A percentile compares a stretch with the other conserved stretches of the same genome.
Evolutionary conservation across 75 land plant species (phyloP).

Genomic region (Isoetes taiwanensis): DNA sequence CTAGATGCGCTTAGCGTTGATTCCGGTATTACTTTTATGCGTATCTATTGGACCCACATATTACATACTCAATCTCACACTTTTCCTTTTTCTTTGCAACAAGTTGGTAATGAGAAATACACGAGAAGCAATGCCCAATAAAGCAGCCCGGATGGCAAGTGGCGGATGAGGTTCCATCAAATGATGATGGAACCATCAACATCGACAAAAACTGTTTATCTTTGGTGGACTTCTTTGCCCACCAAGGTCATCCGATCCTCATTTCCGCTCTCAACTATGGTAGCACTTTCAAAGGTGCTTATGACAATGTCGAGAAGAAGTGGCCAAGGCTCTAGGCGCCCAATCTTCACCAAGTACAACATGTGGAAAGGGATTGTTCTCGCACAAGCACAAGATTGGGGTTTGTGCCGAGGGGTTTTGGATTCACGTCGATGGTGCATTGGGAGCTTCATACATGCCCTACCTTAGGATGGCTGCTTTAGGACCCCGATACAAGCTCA

Average conservation of each 20-base stretch:
- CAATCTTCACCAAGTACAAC: conserved; percentile 5
- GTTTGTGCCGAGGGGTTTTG: no score
- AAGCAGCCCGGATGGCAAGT: not conserved
- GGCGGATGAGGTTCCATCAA: conserved; percentile 11
- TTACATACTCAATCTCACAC: conserved; percentile 4
- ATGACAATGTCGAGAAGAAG: not conserved
- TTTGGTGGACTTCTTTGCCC: conserved; percentile 9
- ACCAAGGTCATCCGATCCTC: conserved; percentile 4
- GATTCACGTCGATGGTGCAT: conserved; percentile 11
- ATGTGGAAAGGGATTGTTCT: not conserved
- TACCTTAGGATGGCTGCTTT: not conserved
- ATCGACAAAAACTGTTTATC: not conserved
- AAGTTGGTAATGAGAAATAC: conserved; percentile 10
- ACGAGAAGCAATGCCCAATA: not conserved
- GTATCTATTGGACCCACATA: not conserved
- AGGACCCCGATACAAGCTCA: no score
- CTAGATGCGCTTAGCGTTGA: no score
- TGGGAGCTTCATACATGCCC: conserved; percentile 12
- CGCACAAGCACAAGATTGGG: not conserved
- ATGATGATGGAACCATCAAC: conserved; percentile 4
- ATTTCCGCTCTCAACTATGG: conserved; percentile 13
- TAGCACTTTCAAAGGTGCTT: conserved; percentile 12
- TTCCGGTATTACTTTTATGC: no score
- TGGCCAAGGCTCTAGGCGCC: not conserved
- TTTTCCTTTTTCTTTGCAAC: no score